These are phyloP conservation scores for Xylariaceae sp. DNA, from an alignment of 2,329 filamentous ascomycete species.

Conservation along the genomic window DNA sequence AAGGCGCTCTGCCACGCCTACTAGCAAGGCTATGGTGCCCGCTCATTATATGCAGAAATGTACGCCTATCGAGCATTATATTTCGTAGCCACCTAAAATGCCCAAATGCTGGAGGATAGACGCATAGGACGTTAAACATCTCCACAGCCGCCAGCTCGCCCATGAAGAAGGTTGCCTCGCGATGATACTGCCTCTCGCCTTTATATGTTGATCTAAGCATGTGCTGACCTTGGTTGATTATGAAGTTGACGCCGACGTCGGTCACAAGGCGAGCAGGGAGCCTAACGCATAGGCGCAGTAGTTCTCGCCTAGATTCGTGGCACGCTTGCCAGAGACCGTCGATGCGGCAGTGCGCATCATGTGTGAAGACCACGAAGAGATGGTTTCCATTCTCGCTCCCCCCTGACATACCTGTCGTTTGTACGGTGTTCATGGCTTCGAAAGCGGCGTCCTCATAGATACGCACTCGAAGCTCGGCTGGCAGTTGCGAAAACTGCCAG, in stretches of 20 bases:
- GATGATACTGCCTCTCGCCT: not conserved
- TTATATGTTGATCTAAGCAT: not conserved
- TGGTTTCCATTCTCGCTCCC: not conserved
- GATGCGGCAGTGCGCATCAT: not conserved
- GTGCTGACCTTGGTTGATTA: slow-evolving; percentile 6
- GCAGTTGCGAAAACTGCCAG: not conserved
- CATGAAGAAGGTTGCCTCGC: slow-evolving; percentile 13
- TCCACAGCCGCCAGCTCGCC: not conserved
- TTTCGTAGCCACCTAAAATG: slow-evolving; percentile 3
- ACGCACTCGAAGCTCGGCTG: not conserved
- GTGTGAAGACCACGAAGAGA: not conserved
- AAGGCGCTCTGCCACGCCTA: not conserved
- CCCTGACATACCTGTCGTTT: not conserved
- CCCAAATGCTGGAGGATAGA: not conserved
- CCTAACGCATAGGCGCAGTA: not conserved
- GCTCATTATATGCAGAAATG: slow-evolving; percentile 8
- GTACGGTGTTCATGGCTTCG: not conserved
- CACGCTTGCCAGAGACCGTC: not conserved
- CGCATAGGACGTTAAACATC: not conserved
- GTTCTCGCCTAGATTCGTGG: not conserved
- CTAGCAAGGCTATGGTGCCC: not conserved
- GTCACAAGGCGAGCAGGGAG: slow-evolving; percentile 5
- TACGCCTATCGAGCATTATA: slow-evolving; percentile 9
- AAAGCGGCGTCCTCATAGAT: not conserved
- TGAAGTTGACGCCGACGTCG: slow-evolving; percentile 7